Percentiles rank a stretch among this genome's conserved stretches.
phyloP scores from a whole-genome alignment of 2,329 filamentous ascomycete genomes.

The Zymoseptoria passerinii region DNA sequence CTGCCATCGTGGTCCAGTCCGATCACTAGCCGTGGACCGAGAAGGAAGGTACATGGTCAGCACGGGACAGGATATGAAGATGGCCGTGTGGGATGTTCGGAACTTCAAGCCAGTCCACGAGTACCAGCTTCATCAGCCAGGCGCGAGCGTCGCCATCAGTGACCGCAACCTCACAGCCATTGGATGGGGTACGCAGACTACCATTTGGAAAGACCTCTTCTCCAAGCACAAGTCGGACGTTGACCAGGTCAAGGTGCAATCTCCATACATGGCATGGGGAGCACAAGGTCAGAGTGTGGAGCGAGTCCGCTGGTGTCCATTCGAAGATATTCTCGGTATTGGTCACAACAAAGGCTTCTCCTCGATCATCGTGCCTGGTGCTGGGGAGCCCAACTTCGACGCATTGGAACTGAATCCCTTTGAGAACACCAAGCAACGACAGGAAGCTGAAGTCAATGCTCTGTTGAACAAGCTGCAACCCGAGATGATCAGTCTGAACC shows the following conservation, averaged over 20 bases:
- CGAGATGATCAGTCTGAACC: conserved; percentile 93
- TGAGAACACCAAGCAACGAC: conserved; percentile 84
- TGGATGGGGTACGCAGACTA: conserved; percentile 81
- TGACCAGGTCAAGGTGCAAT: conserved; percentile 71
- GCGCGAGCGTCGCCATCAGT: conserved; percentile 76
- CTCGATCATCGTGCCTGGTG: conserved; percentile 81
- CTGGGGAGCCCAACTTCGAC: conserved; percentile 96
- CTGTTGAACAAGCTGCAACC: conserved; percentile 91
- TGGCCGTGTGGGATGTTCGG: conserved; percentile 93
- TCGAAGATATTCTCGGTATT: conserved; percentile 84
- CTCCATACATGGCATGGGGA: conserved; percentile 89
- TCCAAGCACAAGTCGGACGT: conserved; percentile 49
- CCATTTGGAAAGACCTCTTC: conserved; percentile 87
- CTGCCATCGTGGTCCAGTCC: conserved; percentile 80
- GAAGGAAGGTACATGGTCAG: conserved; percentile 95
- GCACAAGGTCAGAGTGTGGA: conserved; percentile 76
- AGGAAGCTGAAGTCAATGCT: conserved; percentile 81
- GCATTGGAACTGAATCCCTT: conserved; percentile 90
- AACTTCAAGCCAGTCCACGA: conserved; percentile 89
- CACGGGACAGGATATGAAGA: conserved; percentile 77
- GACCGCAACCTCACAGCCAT: conserved; percentile 83
- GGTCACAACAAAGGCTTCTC: conserved; percentile 80
- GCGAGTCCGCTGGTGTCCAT: conserved; percentile 83
- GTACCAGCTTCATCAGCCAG: conserved; percentile 77
- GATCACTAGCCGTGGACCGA: conserved; percentile 74